Evolutionary conservation across 805 yeast genomes (phyloP), one percentile per base, ranked within the genome.

Genomic region (Brettanomyces nanus): DNA sequence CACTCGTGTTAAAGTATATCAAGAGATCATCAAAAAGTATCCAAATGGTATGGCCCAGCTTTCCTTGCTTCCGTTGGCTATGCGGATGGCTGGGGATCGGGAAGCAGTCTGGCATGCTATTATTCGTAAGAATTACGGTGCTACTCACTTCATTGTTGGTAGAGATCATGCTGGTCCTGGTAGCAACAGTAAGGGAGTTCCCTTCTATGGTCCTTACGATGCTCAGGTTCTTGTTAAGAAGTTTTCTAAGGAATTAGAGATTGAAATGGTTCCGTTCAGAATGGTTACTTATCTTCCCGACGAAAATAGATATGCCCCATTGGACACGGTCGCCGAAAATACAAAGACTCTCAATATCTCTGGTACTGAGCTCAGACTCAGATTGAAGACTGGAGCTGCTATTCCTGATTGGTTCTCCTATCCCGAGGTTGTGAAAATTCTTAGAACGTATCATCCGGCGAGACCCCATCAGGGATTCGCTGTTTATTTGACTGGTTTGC

Each of bases 81-180:
- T 89, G 97, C 80, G 97, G 72, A 89, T 89, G 97, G 97, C 92
- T 40, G 97, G 97, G 62, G 97, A 90, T 62, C 78, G 95, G 61
- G 97, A 89, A 66, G 97, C 97, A 18, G 84, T 89, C 32, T 90
- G 97, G 97, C 97, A 89, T 59, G 95, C 97, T 14, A 81, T 90
- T 54, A 89, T 89, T 59, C 83, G 97, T 65, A 85, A 86, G 70
- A 89, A 89, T 67, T 87, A 80, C 58, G 97, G 97, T 57, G 95
- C 95, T 39, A 83, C 95, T 37, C 97, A 90, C 61, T 90, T 90
- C 68, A 89, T 89, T 55, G 96, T 89, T 35, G 97, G 97, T 44
- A 82, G 97, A 70, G 97, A 89, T 63, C 97, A 89, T 57, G 97
- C 97, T 37, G 97, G 97, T 43, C 97, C 97, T 17, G 97, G 97